Conservation (phyloP, 371 early-diverging fungal genomes). For the Circinella umbellata region DNA sequence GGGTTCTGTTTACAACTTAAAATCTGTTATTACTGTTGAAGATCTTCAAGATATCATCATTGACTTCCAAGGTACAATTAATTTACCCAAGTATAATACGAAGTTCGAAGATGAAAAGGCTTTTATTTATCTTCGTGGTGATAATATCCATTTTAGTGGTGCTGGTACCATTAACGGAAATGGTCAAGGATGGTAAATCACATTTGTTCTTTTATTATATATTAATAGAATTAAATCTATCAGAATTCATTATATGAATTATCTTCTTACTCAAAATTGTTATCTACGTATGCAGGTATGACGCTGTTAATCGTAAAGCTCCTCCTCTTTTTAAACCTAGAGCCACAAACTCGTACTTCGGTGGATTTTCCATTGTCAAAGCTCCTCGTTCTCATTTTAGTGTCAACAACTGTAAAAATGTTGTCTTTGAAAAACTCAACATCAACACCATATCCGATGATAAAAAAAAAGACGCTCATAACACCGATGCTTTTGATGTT, state of each 20-base stretch:
- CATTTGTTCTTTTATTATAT: no score
- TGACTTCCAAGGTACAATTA: slow-evolving; percentile 32
- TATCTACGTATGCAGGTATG: slow-evolving; percentile 13
- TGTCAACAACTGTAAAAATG: slow-evolving; percentile 27
- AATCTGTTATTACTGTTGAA: slow-evolving; percentile 23
- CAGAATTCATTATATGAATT: no score
- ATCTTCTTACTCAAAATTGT: not conserved
- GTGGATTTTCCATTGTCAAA: slow-evolving; percentile 31
- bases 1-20: slow-evolving; percentile 33
- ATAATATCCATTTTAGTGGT: slow-evolving; percentile 31
- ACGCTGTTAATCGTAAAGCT: slow-evolving; percentile 32
- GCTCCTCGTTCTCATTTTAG: slow-evolving; percentile 42
- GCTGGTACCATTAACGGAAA: slow-evolving; percentile 30
- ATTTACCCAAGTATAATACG: slow-evolving; percentile 30
- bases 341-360: slow-evolving; percentile 34
- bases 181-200: slow-evolving; percentile 38
- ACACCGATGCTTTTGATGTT: slow-evolving; percentile 44
- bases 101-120: slow-evolving; percentile 30
- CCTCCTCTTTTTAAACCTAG: slow-evolving; percentile 39
- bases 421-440: slow-evolving; percentile 27
- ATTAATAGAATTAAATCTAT: no score
- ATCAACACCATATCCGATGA: slow-evolving; percentile 34
- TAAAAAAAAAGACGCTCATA: slow-evolving; percentile 28
- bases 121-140: slow-evolving; percentile 33
- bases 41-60: slow-evolving; percentile 33